Evolutionary conservation across 805 yeast species (phyloP).

Genomic region (Metschnikowia vanudenii): DNA sequence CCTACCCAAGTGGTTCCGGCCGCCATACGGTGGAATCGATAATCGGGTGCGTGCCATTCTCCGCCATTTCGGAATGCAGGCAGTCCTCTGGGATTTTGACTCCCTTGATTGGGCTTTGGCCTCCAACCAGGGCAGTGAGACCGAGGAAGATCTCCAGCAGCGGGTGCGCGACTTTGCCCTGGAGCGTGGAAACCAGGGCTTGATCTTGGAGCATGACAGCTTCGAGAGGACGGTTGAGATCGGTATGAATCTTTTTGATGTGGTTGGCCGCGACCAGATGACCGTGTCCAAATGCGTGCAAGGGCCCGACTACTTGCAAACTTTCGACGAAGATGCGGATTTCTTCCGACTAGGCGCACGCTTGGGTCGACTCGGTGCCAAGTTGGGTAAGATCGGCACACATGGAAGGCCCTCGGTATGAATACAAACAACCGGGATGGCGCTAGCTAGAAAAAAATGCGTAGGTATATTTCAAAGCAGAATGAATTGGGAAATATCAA

Average conservation of each 20-base stretch:
- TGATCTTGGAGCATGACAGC: slow-evolving; percentile 87
- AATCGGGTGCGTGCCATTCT: slow-evolving; percentile 78
- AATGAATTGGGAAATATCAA: too few species aligned
- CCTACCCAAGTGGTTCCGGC: slow-evolving; percentile 90
- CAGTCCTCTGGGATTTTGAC: slow-evolving; percentile 89
- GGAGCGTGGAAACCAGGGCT: slow-evolving; percentile 43
- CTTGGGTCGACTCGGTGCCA: too few species aligned
- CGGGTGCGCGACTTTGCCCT: slow-evolving; percentile 57
- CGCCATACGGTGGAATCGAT: slow-evolving; percentile 95
- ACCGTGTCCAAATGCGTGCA: slow-evolving; percentile 79
- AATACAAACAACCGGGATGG: too few species aligned
- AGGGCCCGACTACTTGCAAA: slow-evolving; percentile 59
- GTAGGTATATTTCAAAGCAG: too few species aligned
- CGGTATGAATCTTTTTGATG: slow-evolving; percentile 54
- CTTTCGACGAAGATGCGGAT: slow-evolving; percentile 19
- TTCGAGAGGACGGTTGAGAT: slow-evolving; percentile 62
- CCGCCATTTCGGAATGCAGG: slow-evolving; percentile 80
- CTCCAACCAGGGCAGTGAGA: slow-evolving; percentile 40
- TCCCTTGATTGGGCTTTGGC: slow-evolving; percentile 82
- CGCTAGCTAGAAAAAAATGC: too few species aligned
- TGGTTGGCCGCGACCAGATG: slow-evolving; percentile 52
- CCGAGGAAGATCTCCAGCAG: slow-evolving; percentile 50
- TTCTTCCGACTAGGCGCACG: neutral
- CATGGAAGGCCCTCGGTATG: too few species aligned
- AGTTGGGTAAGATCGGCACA: too few species aligned